Conservation (phyloP, 352 stramenopile genomes). For the Phytophthora syringae region DNA sequence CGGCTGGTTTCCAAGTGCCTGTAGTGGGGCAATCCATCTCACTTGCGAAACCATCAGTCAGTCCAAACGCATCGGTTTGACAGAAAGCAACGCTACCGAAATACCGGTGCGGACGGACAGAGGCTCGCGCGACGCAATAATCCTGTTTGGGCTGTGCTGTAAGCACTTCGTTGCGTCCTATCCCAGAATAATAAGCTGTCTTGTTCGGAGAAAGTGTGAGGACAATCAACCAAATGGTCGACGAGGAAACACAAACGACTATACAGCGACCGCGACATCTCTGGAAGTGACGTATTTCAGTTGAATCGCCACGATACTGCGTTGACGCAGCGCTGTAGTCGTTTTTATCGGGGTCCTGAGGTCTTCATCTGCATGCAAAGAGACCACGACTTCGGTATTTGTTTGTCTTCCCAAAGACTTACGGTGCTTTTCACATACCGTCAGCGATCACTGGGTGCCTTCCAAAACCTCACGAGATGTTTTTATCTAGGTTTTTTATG, state of each 20-base stretch:
- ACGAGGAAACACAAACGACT: conserved; percentile 42
- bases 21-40: no score
- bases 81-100: no score
- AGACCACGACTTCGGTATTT: conserved; percentile 8
- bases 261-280: conserved; percentile 20
- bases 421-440: background rate
- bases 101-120: no score
- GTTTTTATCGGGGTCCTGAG: background rate
- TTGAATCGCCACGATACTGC: conserved; percentile 16
- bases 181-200: conserved; percentile 45
- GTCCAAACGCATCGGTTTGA: no score
- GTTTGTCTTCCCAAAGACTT: background rate
- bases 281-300: conserved; percentile 17
- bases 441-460: no score
- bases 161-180: no score
- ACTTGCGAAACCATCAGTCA: no score
- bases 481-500: no score
- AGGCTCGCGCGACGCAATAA: no score
- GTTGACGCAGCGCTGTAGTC: conserved; percentile 1
- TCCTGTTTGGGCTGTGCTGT: no score
- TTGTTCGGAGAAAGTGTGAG: conserved; percentile 36
- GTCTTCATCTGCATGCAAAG: background rate
- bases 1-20: no score
- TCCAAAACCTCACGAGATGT: no score
- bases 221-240: conserved; percentile 38